Percentiles rank a stretch among this genome's conserved stretches.
phyloP scores from a whole-genome alignment of 192 early-diverging fungal genomes.

The Backusella sp. region DNA sequence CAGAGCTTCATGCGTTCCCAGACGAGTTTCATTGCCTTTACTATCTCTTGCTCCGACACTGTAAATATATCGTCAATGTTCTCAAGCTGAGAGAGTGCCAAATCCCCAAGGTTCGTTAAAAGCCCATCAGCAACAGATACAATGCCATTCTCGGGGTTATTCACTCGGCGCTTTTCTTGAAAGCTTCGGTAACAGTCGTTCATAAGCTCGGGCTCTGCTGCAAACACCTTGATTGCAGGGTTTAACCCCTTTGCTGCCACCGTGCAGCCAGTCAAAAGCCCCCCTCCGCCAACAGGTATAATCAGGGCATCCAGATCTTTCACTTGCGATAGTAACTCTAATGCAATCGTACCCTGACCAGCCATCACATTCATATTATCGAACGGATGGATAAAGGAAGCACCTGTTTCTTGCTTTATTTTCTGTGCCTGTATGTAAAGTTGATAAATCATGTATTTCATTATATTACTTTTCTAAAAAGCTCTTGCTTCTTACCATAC shows the following conservation, averaged over 20 bases:
- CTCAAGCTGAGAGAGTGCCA: conserved; percentile 47
- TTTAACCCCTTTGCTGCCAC: conserved; percentile 39
- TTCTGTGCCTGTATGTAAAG: conserved; percentile 16
- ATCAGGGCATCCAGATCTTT: conserved; percentile 48
- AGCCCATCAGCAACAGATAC: conserved; percentile 54
- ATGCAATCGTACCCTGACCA: conserved; percentile 54
- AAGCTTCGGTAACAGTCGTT: conserved; percentile 41
- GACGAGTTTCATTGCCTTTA: conserved; percentile 45
- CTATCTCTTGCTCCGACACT: conserved; percentile 53
- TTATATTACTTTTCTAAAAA: background rate
- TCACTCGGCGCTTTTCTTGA: conserved; percentile 5
- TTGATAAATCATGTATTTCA: background rate
- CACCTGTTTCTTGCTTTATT: conserved; percentile 40
- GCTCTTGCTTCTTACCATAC: conserved; percentile 5
- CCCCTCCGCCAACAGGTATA: conserved; percentile 54
- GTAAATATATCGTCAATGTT: conserved; percentile 51
- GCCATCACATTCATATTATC: conserved; percentile 50
- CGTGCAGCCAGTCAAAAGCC: conserved; percentile 48
- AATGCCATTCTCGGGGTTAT: background rate
- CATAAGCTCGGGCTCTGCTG: conserved; percentile 45
- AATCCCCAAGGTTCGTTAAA: conserved; percentile 41
- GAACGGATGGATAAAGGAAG: conserved; percentile 51
- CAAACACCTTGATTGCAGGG: conserved; percentile 45
- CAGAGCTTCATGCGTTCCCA: conserved; percentile 51
- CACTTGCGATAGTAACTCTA: conserved; percentile 50